Evolutionary conservation across 1,284 basidiomycete genomes (phyloP).

Genomic region (Leccinum fallax): DNA sequence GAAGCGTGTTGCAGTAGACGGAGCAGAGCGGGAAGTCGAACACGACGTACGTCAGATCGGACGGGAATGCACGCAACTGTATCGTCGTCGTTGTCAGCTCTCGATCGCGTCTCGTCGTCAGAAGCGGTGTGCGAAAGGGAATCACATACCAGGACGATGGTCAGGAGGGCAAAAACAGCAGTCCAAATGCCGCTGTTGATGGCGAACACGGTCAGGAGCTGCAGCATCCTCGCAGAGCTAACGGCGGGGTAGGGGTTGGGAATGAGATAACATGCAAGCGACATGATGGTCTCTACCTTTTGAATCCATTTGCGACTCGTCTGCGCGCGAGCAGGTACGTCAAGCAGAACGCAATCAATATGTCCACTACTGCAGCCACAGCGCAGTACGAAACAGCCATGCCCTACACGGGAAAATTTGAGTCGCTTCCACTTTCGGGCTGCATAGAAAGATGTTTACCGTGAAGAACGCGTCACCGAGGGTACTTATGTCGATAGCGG

Average conservation of each 20-base stretch:
- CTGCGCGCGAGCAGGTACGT: constrained; percentile 6
- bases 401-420: background rate
- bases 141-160: constrained; percentile 2
- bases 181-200: constrained; percentile 8
- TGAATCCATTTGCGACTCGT: constrained; percentile 2
- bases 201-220: constrained; percentile 7
- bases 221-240: constrained; percentile 6
- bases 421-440: background rate
- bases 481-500: background rate
- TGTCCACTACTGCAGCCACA: constrained; percentile 6
- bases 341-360: constrained; percentile 5
- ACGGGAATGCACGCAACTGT: background rate
- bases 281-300: background rate
- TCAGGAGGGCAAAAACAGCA: constrained; percentile 2
- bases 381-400: constrained; percentile 3
- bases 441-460: background rate
- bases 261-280: background rate
- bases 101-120: background rate
- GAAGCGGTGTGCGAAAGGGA: background rate
- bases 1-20: constrained; percentile 4
- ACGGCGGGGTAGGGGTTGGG: background rate
- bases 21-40: constrained; percentile 7
- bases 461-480: constrained; percentile 3
- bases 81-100: background rate
- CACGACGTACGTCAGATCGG: constrained; percentile 2